Base-by-base conservation (phyloP, 768 basidiomycete species). In the Tylopilus cervinicoccineus region DNA sequence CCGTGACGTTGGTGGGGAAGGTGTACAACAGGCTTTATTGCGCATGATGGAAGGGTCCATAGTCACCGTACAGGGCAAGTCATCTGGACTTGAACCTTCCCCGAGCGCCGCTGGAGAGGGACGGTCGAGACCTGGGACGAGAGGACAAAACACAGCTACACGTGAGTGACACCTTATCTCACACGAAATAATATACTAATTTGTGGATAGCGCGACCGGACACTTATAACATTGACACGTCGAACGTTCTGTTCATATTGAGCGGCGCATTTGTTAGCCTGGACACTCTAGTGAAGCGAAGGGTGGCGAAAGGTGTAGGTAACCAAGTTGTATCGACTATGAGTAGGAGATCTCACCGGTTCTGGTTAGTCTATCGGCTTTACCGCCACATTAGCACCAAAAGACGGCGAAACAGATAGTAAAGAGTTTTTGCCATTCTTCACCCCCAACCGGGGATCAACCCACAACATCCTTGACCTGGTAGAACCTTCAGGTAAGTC, bases 191-290 rank as follows among this genome's bases (percentile, higher is more conserved):
- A n/a, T n/a, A n/a, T n/a, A n/a, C 38, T 41, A 29, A 24, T 29
- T n/a, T 2, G 5, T 43, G 22, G 27, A 70, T 24, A 87, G 77
- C 75, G 53, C 73, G 79, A 59, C 75, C 83, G 1, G 90, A 92
- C 38, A 70, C 75, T 12, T 87, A 82, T 56, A 79, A 83, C 44
- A 84, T 93, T 31, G 88, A 93, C 65, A 95, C 93, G 0, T 81
- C 86, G 8, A 93, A 97, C 58, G 81, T 97, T 22, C 72, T 98
- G n/a, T 98, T 98, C 68, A 88, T 98, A 51, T 65, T 95, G 11
- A 93, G 92, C 42, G 95, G 95, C 2, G 95, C 95, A 2, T 96
- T 96, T 62, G 93, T 96, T 10, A 94, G 94, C 1, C 69, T 97
- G 41, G 93, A 96, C 36, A 79, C 74, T 43, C 70, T 97, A 22